phyloP scores from a whole-genome alignment of 2,329 filamentous ascomycete genomes.

The Sordariomycetes sp. region DNA sequence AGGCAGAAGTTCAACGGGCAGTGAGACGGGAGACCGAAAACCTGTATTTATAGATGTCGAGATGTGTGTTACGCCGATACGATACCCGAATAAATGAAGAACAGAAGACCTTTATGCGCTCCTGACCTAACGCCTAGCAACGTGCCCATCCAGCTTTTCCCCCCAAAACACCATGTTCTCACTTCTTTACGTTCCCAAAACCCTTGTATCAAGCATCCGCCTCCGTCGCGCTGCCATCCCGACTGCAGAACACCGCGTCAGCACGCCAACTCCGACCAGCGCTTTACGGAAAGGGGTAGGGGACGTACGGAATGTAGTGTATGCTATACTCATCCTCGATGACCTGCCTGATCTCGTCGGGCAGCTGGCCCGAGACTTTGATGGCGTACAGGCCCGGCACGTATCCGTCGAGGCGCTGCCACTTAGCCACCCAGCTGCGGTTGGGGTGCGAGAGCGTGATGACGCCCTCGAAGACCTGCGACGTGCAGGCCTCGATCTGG shows the following conservation, averaged over 20 bases:
- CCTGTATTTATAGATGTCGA: neutral
- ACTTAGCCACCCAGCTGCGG: slow-evolving; percentile 90
- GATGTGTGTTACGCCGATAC: slow-evolving; percentile 6
- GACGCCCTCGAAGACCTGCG: slow-evolving; percentile 88
- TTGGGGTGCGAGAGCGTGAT: slow-evolving; percentile 76
- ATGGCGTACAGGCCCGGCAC: slow-evolving; percentile 85
- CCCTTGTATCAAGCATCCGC: slow-evolving; percentile 24
- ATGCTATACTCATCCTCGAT: slow-evolving; percentile 54
- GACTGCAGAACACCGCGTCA: slow-evolving; percentile 21
- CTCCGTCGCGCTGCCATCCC: slow-evolving; percentile 45
- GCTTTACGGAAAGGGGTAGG: slow-evolving; percentile 24
- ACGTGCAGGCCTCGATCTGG: slow-evolving; percentile 84
- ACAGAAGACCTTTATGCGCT: neutral
- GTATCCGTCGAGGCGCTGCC: slow-evolving; percentile 85
- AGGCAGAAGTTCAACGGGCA: slow-evolving; percentile 31
- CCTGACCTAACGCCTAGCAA: neutral
- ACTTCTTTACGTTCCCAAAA: too few species aligned
- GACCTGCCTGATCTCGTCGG: slow-evolving; percentile 50
- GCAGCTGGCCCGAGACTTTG: slow-evolving; percentile 78
- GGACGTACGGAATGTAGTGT: slow-evolving; percentile 55
- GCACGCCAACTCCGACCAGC: neutral
- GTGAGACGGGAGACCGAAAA: neutral
- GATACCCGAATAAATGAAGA: neutral
- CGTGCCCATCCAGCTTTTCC: neutral
- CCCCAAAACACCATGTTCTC: neutral